Percentiles rank a stretch among this genome's conserved stretches.
phyloP scores from a whole-genome alignment of 2,329 filamentous ascomycete species.

The Emmonsia crescens region DNA sequence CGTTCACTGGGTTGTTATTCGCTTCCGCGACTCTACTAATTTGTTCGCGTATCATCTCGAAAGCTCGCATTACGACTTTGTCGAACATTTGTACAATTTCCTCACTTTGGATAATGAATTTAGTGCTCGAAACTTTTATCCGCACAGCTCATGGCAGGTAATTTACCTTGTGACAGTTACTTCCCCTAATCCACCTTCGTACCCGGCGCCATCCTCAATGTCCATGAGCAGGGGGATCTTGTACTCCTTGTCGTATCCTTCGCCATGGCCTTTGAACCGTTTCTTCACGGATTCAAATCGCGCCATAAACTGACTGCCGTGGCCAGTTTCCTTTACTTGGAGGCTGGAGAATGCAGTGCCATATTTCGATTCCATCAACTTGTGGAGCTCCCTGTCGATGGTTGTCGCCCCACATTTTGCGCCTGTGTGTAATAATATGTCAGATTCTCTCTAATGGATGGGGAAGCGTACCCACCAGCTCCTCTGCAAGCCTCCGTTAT shows the following conservation, averaged over 20 bases:
- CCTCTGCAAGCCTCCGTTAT: slow-evolving; percentile 7
- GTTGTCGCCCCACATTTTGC: slow-evolving; percentile 20
- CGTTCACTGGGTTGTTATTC: slow-evolving; percentile 2
- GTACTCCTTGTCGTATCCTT: neutral
- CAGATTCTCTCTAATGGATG: neutral
- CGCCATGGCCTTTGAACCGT: slow-evolving; percentile 12
- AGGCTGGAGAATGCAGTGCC: slow-evolving; percentile 15
- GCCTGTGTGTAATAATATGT: slow-evolving; percentile 7
- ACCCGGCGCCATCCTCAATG: neutral
- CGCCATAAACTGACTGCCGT: slow-evolving; percentile 20
- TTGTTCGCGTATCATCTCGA: slow-evolving; percentile 4
- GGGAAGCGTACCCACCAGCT: slow-evolving; percentile 1
- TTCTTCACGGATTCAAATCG: slow-evolving; percentile 19
- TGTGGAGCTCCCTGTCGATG: slow-evolving; percentile 20
- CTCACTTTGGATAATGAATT: neutral
- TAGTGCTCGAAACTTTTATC: neutral
- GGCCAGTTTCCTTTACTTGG: slow-evolving; percentile 11
- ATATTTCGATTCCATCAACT: slow-evolving; percentile 16
- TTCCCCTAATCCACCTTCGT: neutral
- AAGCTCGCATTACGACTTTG: slow-evolving; percentile 4
- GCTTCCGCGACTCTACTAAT: neutral
- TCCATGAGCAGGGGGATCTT: slow-evolving; percentile 5
- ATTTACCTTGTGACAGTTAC: slow-evolving; percentile 6
- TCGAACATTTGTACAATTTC: slow-evolving; percentile 9
- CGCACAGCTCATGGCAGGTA: neutral